Conservation (phyloP, 225 moss, liverwort and hornwort genomes). For the Straminergon stramineum region DNA sequence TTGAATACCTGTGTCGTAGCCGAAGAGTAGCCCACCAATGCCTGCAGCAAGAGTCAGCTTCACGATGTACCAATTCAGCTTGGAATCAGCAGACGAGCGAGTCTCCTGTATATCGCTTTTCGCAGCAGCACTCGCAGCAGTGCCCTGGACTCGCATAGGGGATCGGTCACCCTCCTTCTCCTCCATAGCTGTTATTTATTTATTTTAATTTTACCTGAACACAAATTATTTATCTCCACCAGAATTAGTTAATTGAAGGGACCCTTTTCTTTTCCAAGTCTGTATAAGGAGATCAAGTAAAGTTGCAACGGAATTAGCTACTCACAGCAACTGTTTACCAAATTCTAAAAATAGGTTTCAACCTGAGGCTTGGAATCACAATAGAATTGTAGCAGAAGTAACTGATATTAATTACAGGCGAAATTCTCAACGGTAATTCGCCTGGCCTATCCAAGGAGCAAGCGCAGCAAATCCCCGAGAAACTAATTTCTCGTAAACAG, state of each 20-base stretch:
- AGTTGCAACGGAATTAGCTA: neutral
- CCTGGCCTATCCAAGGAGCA: neutral
- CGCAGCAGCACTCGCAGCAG: neutral
- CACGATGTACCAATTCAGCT: conserved; percentile 56
- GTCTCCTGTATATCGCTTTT: neutral
- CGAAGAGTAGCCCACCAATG: conserved; percentile 83
- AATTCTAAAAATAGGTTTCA: neutral
- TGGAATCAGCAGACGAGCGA: conserved; percentile 12
- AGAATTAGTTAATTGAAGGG: neutral
- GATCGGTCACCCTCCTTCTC: neutral
- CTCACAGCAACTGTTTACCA: no score
- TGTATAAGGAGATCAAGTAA: neutral
- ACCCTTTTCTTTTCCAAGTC: neutral
- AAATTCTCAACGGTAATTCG: no score
- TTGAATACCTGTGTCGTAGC: conserved; percentile 85
- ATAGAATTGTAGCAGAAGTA: neutral
- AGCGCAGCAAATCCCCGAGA: neutral
- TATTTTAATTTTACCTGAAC: neutral
- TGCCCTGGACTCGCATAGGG: neutral
- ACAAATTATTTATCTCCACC: neutral
- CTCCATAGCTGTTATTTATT: neutral
- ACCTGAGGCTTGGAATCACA: neutral
- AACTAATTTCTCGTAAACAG: no score
- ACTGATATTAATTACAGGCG: neutral
- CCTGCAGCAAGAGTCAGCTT: conserved; percentile 77